Base-by-base conservation (phyloP, 371 early-diverging fungal species). In the Saksenaea vasiformis region DNA sequence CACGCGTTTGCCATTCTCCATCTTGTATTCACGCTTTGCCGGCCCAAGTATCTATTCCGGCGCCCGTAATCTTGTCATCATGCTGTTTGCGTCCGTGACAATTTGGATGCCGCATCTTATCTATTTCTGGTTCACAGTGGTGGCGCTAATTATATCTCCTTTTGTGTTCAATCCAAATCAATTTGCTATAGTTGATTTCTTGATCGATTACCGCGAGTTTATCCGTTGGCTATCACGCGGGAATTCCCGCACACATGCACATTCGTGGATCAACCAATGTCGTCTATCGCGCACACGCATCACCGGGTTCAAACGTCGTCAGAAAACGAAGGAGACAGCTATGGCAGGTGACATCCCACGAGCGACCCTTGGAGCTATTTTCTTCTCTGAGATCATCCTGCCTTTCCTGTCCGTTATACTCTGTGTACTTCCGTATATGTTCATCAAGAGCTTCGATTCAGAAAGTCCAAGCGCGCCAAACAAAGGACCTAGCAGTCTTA, bases 111-210 rank as follows among this genome's bases (percentile, higher is more conserved):
- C 90, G 28, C 92, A 91, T 37, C 63, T 94, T 61, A 73, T 89
- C 56, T 94, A 94, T 74, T 93, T 95, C 64, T 94, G 95, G 94
- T 82, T 94, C 39, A 92, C 91, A 13, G 90, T 89, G 31, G 67
- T 90, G 19, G 90, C 92, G 1, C 70, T 94, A 37, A 74, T 87
- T 56, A 69, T 93, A 26, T 88, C 92, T 39, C 94, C 94, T 0
- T 93, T 91, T 72, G 63, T 94, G 22, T 94, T 92, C 73, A 94
- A 94, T 65, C 93, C 93, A 8, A 91, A 91, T 62, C 92, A 92
- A 69, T 94, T 93, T 61, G 78, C 87, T 5, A 77, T 87, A 37
- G 77, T 80, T 0, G 93, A 92, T 60, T 92, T 93, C 64, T 78
- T 93, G 62, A 66, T 91, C 7, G 94, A 94, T 63, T 94, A 93